phyloP scores from a whole-genome alignment of 306 rosid species.

The Prunus salicina region DNA sequence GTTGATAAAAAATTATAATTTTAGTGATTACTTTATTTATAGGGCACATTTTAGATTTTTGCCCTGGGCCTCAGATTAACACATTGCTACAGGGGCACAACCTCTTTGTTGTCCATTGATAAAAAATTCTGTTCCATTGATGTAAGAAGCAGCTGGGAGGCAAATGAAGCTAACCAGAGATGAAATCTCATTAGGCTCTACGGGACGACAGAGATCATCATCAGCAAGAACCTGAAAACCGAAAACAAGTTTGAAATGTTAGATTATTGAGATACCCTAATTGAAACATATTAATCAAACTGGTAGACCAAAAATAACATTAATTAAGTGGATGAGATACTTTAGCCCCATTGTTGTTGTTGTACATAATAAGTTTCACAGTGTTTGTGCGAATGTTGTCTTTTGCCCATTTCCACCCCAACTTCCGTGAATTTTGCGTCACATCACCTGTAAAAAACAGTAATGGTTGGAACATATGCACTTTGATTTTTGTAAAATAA shows the following conservation, averaged over 20 bases:
- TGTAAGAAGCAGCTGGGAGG: slow-evolving; percentile 58
- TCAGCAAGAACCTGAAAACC: neutral
- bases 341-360: slow-evolving; percentile 30
- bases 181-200: slow-evolving; percentile 49
- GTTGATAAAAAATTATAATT: too few relatives aligned
- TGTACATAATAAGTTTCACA: slow-evolving; percentile 27
- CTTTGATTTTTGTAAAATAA: neutral
- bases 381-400: slow-evolving; percentile 52
- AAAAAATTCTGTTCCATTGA: slow-evolving; percentile 32
- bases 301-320: neutral
- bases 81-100: too few relatives aligned
- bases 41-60: too few relatives aligned
- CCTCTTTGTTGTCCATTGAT: too few relatives aligned
- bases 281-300: too few relatives aligned
- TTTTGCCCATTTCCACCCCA: slow-evolving; percentile 75
- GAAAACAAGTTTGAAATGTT: neutral
- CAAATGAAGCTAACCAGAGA: slow-evolving; percentile 55
- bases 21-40: too few relatives aligned
- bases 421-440: slow-evolving; percentile 55
- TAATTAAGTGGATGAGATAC: neutral
- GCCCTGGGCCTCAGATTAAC: too few relatives aligned
- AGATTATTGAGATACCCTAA: neutral
- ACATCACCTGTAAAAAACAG: slow-evolving; percentile 45
- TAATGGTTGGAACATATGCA: neutral
- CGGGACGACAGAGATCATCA: slow-evolving; percentile 17